Conservation (phyloP, 2,329 filamentous ascomycete genomes). For the Beauveria sp. region DNA sequence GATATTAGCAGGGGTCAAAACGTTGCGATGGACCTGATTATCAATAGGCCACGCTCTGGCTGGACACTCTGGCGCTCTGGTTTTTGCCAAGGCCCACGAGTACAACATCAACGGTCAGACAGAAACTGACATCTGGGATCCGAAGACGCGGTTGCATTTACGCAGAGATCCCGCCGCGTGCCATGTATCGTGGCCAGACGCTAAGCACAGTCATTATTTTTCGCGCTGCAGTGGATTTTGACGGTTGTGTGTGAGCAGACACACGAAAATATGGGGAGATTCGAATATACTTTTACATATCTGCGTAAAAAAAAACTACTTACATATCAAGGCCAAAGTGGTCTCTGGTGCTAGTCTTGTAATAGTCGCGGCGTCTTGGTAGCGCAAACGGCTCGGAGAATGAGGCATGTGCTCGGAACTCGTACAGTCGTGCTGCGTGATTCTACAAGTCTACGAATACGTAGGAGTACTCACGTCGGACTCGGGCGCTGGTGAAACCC, state of each 20-base stretch:
- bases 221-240: too few species aligned
- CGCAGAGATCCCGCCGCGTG: constrained; percentile 16
- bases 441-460: not conserved
- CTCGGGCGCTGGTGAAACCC: not conserved
- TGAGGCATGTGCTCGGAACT: too few species aligned
- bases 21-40: constrained; percentile 37
- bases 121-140: constrained; percentile 29
- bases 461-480: not conserved
- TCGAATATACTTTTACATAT: too few species aligned
- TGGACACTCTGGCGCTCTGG: constrained; percentile 25
- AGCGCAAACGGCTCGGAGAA: too few species aligned
- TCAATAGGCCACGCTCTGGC: constrained; percentile 20
- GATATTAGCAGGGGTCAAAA: constrained; percentile 38
- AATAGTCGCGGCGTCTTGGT: not conserved
- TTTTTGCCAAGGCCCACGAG: constrained; percentile 53
- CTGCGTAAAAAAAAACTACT: too few species aligned
- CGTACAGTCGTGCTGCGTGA: too few species aligned
- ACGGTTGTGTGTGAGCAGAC: too few species aligned
- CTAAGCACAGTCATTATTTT: constrained; percentile 29
- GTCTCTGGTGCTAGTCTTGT: not conserved
- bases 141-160: constrained; percentile 23
- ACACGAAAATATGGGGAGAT: too few species aligned
- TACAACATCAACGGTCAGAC: constrained; percentile 35
- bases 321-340: too few species aligned
- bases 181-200: constrained; percentile 30